Evolutionary conservation across 352 stramenopile genomes (phyloP).

Genomic region (Pythium aquatile): DNA sequence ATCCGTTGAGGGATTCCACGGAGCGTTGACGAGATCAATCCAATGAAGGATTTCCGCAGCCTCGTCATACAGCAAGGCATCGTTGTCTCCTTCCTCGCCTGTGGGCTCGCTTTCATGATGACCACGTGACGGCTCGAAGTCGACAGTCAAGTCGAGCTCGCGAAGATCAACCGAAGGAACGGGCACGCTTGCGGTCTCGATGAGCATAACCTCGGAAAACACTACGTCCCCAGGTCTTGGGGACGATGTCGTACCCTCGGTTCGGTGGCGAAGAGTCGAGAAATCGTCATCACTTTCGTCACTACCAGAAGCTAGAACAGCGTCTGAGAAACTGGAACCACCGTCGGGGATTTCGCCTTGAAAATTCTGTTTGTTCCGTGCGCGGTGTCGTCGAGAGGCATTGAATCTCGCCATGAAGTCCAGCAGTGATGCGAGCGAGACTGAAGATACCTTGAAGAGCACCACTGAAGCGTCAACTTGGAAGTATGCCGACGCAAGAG

Average conservation of each 20-base stretch:
- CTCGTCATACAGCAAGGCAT: slow-evolving; percentile 15
- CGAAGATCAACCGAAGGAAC: background rate
- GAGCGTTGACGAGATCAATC: slow-evolving; percentile 54
- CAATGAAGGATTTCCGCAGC: slow-evolving; percentile 32
- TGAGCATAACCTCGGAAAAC: slow-evolving; percentile 57
- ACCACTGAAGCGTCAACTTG: slow-evolving; percentile 21
- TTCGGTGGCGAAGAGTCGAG: slow-evolving; percentile 48
- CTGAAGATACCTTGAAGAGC: slow-evolving; percentile 16
- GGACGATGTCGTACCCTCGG: slow-evolving; percentile 42
- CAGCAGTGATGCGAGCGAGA: slow-evolving; percentile 23
- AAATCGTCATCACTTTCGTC: slow-evolving; percentile 41
- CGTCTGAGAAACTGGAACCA: background rate
- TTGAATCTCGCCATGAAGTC: slow-evolving; percentile 11
- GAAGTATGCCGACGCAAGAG: slow-evolving; percentile 9
- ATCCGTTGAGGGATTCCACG: slow-evolving; percentile 39
- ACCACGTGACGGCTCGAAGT: slow-evolving; percentile 18
- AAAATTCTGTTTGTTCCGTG: background rate
- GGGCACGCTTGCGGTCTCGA: slow-evolving; percentile 44
- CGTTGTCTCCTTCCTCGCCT: background rate
- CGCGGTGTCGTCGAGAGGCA: background rate
- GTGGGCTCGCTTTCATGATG: background rate
- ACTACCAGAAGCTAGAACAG: background rate
- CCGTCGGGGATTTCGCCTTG: background rate
- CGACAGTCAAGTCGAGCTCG: slow-evolving; percentile 12
- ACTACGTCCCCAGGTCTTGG: slow-evolving; percentile 62